phyloP scores from a whole-genome alignment of 2,329 filamentous ascomycete genomes.

The Nectriaceae sp. region DNA sequence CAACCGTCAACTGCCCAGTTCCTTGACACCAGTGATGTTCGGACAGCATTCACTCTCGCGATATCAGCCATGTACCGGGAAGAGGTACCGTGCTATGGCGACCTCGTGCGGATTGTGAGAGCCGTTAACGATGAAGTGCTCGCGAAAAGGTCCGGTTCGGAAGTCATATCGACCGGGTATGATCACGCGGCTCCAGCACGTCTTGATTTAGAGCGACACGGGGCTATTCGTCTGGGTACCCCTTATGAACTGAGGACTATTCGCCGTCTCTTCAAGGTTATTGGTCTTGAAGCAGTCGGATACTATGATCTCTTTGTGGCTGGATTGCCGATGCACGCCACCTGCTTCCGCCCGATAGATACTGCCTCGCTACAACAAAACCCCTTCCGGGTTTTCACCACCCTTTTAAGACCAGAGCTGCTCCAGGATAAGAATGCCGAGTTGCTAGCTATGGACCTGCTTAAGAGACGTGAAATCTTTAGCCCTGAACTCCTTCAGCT shows the following conservation, averaged over 20 bases:
- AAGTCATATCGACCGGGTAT: not conserved
- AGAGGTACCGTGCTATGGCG: constrained; percentile 38
- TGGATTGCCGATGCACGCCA: constrained; percentile 53
- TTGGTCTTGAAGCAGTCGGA: constrained; percentile 51
- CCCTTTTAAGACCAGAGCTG: constrained; percentile 42
- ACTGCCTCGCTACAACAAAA: constrained; percentile 33
- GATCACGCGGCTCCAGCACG: constrained; percentile 3
- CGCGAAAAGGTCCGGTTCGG: not conserved
- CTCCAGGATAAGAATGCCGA: constrained; percentile 34
- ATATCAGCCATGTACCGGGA: constrained; percentile 38
- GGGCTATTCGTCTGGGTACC: constrained; percentile 52
- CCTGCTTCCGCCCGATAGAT: constrained; percentile 48
- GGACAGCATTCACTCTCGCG: constrained; percentile 30
- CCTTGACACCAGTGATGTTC: constrained; percentile 21
- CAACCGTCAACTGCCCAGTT: no score
- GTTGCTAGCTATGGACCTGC: constrained; percentile 33
- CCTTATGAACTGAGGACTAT: constrained; percentile 44
- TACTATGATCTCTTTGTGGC: constrained; percentile 53
- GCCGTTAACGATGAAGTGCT: constrained; percentile 22
- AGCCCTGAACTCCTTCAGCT: constrained; percentile 38
- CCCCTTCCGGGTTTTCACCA: constrained; percentile 42
- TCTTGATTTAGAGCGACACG: constrained; percentile 39
- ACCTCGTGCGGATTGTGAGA: constrained; percentile 33
- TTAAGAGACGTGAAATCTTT: constrained; percentile 45
- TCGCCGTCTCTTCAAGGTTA: constrained; percentile 44